A percentile compares a stretch with the other conserved stretches of the same genome.
Conservation (phyloP, 2,329 filamentous ascomycete species). For the Akanthomyces dipterigenus region DNA sequence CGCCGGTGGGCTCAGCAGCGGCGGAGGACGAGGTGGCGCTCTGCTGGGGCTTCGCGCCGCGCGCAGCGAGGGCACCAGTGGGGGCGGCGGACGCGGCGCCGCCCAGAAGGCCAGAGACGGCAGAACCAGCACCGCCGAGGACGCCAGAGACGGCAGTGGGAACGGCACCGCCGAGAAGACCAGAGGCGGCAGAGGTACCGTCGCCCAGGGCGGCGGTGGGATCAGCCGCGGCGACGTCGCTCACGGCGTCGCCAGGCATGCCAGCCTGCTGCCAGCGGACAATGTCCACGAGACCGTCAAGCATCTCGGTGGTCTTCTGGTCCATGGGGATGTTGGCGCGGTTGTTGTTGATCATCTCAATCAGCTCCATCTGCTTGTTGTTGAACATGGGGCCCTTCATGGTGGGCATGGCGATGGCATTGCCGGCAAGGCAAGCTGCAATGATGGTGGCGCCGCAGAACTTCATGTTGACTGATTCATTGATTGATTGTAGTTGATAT, state of each 20-base stretch:
- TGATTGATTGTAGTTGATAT: neutral
- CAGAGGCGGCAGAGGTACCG: neutral
- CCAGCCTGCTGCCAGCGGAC: neutral
- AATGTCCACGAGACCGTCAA: neutral
- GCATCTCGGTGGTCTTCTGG: neutral
- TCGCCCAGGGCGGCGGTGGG: neutral
- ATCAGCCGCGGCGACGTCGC: neutral
- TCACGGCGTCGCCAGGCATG: neutral
- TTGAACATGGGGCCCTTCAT: neutral
- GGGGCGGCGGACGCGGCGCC: too few species aligned
- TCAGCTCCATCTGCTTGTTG: neutral
- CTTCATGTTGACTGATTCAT: neutral
- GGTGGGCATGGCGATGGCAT: neutral
- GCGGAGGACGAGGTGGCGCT: too few species aligned
- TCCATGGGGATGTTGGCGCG: neutral
- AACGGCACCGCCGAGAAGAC: neutral
- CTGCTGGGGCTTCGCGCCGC: too few species aligned
- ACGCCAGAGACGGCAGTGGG: neutral
- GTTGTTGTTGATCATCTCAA: slow-evolving; percentile 1
- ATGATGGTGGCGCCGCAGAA: neutral
- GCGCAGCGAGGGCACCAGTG: too few species aligned
- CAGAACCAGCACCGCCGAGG: neutral
- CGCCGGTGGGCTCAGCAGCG: neutral
- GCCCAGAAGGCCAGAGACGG: neutral
- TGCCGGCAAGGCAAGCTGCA: slow-evolving; percentile 3